A percentile compares a stretch with the other conserved stretches of the same genome.
phyloP scores from a whole-genome alignment of 2,329 filamentous ascomycete species.

The Claviceps sp. region DNA sequence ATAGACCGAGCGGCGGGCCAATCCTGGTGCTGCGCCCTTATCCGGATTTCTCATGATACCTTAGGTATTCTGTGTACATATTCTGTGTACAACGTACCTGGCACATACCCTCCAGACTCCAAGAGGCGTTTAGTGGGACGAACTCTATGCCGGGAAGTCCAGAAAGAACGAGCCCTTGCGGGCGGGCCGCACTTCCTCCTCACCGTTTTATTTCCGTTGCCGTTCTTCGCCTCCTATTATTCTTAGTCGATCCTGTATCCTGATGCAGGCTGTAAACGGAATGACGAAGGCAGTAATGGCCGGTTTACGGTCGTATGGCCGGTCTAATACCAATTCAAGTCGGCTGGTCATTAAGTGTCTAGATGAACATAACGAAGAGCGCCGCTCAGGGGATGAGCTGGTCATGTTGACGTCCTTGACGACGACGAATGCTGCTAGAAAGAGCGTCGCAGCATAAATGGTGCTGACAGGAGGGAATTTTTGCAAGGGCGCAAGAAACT shows the following conservation, averaged over 20 bases:
- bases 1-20: neutral
- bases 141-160: neutral
- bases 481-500: neutral
- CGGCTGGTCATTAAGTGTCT: neutral
- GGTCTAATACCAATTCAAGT: neutral
- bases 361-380: neutral
- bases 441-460: neutral
- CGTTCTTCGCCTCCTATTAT: neutral
- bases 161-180: neutral
- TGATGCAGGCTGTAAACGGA: neutral
- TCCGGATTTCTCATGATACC: too few relatives aligned
- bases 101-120: too few relatives aligned
- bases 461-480: neutral
- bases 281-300: neutral
- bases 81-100: too few relatives aligned
- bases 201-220: neutral
- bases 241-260: neutral
- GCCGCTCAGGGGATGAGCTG: neutral
- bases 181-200: neutral
- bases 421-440: neutral
- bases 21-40: too few relatives aligned
- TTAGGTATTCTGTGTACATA: too few relatives aligned
- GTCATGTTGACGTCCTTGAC: neutral
- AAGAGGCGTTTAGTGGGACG: neutral
- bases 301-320: neutral